Conservation (phyloP, 108 stramenopile species). For the Thalassiosira profunda region DNA sequence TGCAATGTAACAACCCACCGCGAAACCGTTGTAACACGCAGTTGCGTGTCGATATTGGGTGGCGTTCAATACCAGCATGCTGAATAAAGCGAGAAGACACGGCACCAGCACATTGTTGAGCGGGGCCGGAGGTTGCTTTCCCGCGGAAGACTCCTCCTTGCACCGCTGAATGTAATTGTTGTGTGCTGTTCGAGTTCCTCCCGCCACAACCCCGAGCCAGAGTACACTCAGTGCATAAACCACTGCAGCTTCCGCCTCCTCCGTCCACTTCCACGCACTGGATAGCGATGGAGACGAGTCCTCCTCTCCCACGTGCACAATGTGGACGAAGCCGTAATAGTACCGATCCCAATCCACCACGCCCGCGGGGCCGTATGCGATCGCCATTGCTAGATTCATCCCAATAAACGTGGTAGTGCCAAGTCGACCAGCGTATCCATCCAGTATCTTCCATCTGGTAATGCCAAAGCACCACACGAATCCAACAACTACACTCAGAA, state of each 20-base stretch:
- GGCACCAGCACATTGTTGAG: conserved; percentile 59
- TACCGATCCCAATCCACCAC: conserved; percentile 61
- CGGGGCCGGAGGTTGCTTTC: conserved; percentile 26
- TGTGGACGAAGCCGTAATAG: conserved; percentile 42
- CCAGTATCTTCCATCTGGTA: conserved; percentile 18
- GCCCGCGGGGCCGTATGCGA: conserved; percentile 36
- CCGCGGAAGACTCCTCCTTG: not conserved
- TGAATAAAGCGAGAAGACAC: conserved; percentile 26
- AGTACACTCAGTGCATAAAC: conserved; percentile 39
- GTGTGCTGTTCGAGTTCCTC: conserved; percentile 44
- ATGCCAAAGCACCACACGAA: conserved; percentile 38
- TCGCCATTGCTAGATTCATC: conserved; percentile 50
- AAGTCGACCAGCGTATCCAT: conserved; percentile 48
- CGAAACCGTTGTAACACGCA: conserved; percentile 58
- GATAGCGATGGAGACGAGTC: conserved; percentile 10
- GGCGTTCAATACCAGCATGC: conserved; percentile 45
- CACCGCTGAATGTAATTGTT: conserved; percentile 30
- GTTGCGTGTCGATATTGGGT: conserved; percentile 40
- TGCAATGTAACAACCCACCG: conserved; percentile 53
- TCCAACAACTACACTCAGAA: conserved; percentile 27
- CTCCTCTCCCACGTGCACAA: conserved; percentile 45
- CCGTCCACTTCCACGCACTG: conserved; percentile 41
- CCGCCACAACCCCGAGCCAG: conserved; percentile 36
- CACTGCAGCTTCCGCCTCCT: conserved; percentile 50
- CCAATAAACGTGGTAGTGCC: conserved; percentile 58